phyloP scores from a whole-genome alignment of 2,329 filamentous ascomycete genomes.

The Cladobotryum mycophilum region DNA sequence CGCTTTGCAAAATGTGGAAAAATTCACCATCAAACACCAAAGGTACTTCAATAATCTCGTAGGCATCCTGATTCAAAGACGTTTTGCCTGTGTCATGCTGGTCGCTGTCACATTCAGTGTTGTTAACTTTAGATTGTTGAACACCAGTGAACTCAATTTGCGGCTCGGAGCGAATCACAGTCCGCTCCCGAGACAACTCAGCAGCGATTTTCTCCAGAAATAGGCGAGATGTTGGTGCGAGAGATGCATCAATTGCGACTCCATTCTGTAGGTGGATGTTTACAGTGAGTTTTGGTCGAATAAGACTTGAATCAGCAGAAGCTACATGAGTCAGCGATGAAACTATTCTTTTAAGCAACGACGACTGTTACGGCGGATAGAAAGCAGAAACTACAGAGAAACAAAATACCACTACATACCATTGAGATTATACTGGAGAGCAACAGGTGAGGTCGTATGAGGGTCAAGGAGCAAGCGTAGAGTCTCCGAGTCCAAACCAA shows the following conservation, averaged over 20 bases:
- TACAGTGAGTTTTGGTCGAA: constrained; percentile 65
- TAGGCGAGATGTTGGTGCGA: constrained; percentile 58
- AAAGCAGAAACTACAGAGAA: background rate
- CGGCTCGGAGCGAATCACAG: background rate
- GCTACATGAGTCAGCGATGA: constrained; percentile 18
- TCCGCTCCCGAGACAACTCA: constrained; percentile 25
- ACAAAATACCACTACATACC: constrained; percentile 27
- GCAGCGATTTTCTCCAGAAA: constrained; percentile 57
- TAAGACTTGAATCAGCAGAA: constrained; percentile 35
- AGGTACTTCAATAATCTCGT: constrained; percentile 59
- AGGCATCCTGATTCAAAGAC: background rate
- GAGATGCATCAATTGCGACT: constrained; percentile 59
- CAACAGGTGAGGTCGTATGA: constrained; percentile 38
- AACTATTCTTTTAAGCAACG: background rate
- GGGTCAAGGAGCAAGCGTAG: constrained; percentile 57
- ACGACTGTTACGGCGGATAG: background rate
- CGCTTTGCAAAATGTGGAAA: constrained; percentile 66
- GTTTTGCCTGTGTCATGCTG: too few species aligned
- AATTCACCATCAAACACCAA: constrained; percentile 73
- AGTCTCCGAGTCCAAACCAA: constrained; percentile 68
- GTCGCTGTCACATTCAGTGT: background rate
- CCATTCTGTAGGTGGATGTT: constrained; percentile 62
- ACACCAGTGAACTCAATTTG: background rate
- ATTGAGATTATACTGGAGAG: constrained; percentile 51
- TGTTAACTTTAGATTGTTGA: background rate